Evolutionary conservation across 129 eudicot genomes (phyloP), one percentile per base, ranked within the genome.

Genomic region (Flaveria trinervia): DNA sequence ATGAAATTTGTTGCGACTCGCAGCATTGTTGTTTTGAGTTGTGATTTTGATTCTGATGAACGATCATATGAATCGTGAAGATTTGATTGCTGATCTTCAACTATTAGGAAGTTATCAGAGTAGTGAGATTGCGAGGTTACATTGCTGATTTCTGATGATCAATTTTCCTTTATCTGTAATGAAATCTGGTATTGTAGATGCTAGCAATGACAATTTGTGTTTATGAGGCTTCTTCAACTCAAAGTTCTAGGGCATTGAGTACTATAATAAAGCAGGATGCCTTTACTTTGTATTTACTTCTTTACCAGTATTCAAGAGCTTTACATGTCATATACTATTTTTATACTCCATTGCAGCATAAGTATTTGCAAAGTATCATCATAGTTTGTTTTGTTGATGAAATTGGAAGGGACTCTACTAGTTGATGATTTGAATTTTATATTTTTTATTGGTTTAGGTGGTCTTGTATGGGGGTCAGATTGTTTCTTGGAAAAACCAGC

Each of bases 401-500:
- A 8, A 44, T 12, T 66, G 7, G 41, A 68, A 66, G 61, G 74
- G 57, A 15, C 13, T 44, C 7, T 41, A 4, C 39, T 45, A 66
- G 23, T 14, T 73, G 9, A 54, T 65, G 79, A 65, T 80, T 65
- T 51, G 55, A 30, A 18, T 26, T 26, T 22, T 28, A 2, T 51
- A 18, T 36, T 14, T 36, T 12, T 54, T 71, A 64, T 55, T 25
- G 25, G 6, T 45, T 46, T 83, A 92, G 96, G 96, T 92, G 71
- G 89, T 83, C 71, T 79, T 92, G 64, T 61, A 77, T 70, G 98
- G 98, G 60, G 98, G 94, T 25, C 98, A 88, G 84, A 90, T 92
- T 80, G 84, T 85, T 65, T 90, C 96, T 1, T 90, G 96, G 98
- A 92, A 92, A 82, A 92, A 86, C 78, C 89, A 84, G 45, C 87